Evolutionary conservation across 2,329 filamentous ascomycete genomes (phyloP), one percentile per base, ranked within the genome.

Genomic region (Sphaerostilbella broomeana): DNA sequence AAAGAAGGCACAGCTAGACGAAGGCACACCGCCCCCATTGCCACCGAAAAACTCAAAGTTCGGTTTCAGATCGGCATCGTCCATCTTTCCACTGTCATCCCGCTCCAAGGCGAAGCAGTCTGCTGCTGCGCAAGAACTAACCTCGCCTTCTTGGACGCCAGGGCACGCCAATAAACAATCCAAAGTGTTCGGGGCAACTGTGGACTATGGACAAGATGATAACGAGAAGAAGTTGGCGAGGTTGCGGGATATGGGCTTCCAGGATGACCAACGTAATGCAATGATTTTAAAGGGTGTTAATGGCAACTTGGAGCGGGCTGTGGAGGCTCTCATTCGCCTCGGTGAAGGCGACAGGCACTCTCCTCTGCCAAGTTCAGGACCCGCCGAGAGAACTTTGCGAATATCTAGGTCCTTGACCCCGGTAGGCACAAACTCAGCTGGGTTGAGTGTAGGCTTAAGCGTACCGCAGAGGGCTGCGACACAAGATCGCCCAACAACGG

Each of bases 221-320:
- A 72, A 81, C 39, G 86, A 94, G 29, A 71, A 74, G 35, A 97
- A 97, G 59, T 63, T 97, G 57, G 69, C 71, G 3, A 80, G 78
- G 37, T 65, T 98, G 42, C 77, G 80, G 40, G 88, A 95, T 41
- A 94, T 97, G 88, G 92, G 92, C 0, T 98, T 98, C 53, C 69
- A 68, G 4, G 88, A 98, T 56, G 79, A 83, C 28, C 85, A 83
- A 51, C 78, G 84, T 43, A 97, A 95, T 55, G 72, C 78, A 4
- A 79, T 83, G 37, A 79, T 95, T 18, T 66, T 98, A 13, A 89
- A 88, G 57, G 84, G 84, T 3, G 73, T 94, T 20, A 81, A 84
- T 54, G 89, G 90, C 4, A 89, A 92, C 55, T 57, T 98, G 42
- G 87, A 95, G 51, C 83, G 79, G 59, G 80, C 90, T 0, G 79